A percentile compares a stretch with the other conserved stretches of the same genome.
phyloP scores from a whole-genome alignment of 2,329 filamentous ascomycete genomes.

The Sordariomycetes sp. region DNA sequence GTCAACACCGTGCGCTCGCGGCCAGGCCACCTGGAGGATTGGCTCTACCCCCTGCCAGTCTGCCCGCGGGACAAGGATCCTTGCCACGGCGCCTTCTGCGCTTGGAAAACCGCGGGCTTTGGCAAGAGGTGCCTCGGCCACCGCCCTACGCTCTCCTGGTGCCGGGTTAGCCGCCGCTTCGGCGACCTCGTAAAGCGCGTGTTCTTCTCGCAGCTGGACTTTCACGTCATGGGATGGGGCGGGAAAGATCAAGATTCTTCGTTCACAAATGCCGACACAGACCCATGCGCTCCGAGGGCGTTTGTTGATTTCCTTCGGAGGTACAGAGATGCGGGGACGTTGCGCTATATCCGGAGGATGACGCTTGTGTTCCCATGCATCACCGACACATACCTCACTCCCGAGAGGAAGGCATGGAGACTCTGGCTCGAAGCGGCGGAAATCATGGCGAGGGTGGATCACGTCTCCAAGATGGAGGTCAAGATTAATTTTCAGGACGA shows the following conservation, averaged over 20 bases:
- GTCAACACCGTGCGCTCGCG: neutral
- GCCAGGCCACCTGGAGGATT: neutral
- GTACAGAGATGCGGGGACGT: neutral
- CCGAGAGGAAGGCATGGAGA: neutral
- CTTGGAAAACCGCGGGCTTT: neutral
- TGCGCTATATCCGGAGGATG: neutral
- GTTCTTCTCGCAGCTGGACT: neutral
- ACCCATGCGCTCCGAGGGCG: neutral
- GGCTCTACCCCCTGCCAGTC: no score
- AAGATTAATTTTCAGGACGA: no score
- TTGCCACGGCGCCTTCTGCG: neutral
- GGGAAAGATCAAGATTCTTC: neutral
- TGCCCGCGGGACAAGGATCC: no score
- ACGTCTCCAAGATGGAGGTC: no score
- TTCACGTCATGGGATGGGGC: neutral
- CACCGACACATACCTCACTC: neutral
- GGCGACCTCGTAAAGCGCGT: neutral
- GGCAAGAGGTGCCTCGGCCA: neutral
- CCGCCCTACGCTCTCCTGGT: neutral
- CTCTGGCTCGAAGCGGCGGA: neutral
- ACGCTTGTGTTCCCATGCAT: neutral
- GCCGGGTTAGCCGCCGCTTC: neutral
- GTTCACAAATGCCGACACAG: neutral
- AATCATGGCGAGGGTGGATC: no score
- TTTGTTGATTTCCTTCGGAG: neutral